Conservation (phyloP, 352 stramenopile genomes). For the Phytophthora lateralis region DNA sequence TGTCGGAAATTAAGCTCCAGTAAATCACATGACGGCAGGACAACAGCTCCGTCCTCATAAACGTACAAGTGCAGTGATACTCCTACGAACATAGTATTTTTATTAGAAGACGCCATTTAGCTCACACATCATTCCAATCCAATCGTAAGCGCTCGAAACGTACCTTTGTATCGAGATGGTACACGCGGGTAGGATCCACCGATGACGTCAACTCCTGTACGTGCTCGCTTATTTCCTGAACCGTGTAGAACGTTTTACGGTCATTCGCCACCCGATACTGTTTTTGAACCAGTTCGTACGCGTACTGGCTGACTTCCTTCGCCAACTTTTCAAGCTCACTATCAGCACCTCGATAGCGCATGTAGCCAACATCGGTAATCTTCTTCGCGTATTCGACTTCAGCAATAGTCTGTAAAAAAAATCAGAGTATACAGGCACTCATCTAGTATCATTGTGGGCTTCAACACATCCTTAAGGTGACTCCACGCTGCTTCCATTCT, state of each 20-base stretch:
- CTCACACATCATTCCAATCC: neutral
- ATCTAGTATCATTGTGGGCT: neutral
- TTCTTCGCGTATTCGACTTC: conserved; percentile 11
- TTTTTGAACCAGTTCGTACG: conserved; percentile 5
- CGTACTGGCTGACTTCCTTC: conserved; percentile 8
- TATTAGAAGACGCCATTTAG: neutral
- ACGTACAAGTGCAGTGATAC: conserved; percentile 5
- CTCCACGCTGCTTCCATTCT: neutral
- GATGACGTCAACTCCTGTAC: neutral
- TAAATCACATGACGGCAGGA: neutral
- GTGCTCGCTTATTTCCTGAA: neutral
- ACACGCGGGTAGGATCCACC: neutral
- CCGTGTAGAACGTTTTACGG: neutral
- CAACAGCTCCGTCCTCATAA: conserved; percentile 8
- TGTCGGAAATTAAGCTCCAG: neutral
- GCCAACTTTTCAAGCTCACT: conserved; percentile 1
- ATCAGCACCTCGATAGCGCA: conserved; percentile 3
- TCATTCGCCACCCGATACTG: conserved; percentile 4
- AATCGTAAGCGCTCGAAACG: neutral
- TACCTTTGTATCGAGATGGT: conserved; percentile 12
- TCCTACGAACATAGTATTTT: neutral
- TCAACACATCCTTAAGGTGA: neutral
- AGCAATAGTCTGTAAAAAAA: neutral
- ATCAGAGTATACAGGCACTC: neutral
- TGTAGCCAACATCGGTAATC: neutral